A percentile compares a stretch with the other conserved stretches of the same genome.
Conservation (phyloP, 2,329 filamentous ascomycete genomes). For the Trichoderma arundinaceum region DNA sequence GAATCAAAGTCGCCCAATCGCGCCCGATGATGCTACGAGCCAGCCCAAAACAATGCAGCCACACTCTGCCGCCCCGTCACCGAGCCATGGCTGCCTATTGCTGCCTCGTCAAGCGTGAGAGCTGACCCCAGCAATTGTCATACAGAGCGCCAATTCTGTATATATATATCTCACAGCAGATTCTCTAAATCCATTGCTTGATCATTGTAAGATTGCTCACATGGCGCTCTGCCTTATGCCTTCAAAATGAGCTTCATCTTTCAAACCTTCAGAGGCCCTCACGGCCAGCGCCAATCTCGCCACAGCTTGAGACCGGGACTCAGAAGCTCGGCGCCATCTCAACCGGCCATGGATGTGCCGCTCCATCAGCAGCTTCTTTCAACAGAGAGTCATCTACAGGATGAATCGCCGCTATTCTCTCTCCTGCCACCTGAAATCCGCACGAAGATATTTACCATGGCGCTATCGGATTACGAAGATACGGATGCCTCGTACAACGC, state of each 20-base stretch:
- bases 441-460: conserved; percentile 52
- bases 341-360: not conserved
- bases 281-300: too few relatives aligned
- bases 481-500: conserved; percentile 38
- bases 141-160: too few relatives aligned
- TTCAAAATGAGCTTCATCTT: too few relatives aligned
- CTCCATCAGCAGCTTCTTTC: conserved; percentile 23
- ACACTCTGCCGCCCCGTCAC: not conserved
- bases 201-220: too few relatives aligned
- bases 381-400: conserved; percentile 31
- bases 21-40: not conserved
- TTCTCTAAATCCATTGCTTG: too few relatives aligned
- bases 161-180: too few relatives aligned
- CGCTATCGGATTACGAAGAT: conserved; percentile 48
- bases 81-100: not conserved
- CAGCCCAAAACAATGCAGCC: not conserved
- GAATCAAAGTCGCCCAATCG: not conserved
- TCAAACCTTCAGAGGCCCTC: too few relatives aligned
- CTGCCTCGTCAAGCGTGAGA: not conserved
- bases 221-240: too few relatives aligned
- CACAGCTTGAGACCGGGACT: not conserved
- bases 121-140: not conserved
- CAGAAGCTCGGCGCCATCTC: not conserved
- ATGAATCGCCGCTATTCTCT: conserved; percentile 42
- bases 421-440: conserved; percentile 56